A percentile compares a stretch with the other conserved stretches of the same genome.
These are phyloP conservation scores for Fusarium redolens DNA, from an alignment of 2,329 filamentous ascomycete genomes.

Conservation along the genomic window DNA sequence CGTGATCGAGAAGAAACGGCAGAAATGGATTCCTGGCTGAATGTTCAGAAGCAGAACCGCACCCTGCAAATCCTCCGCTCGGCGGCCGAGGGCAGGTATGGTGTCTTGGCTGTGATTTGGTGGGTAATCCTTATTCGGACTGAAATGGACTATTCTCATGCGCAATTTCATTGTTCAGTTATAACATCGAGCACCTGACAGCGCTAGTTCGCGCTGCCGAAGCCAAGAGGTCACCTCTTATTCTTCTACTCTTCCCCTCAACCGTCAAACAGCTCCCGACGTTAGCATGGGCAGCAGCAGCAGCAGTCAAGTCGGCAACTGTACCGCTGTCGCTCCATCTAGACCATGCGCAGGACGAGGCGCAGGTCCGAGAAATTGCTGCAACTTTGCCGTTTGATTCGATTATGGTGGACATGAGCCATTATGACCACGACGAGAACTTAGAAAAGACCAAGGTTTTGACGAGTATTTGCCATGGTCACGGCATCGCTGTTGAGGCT, in stretches of 20 bases:
- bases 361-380: not conserved
- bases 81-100: conserved; percentile 11
- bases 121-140: not conserved
- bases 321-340: conserved; percentile 45
- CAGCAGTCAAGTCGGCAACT: conserved; percentile 54
- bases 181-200: conserved; percentile 33
- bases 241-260: conserved; percentile 19
- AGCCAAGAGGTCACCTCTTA: conserved; percentile 20
- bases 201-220: conserved; percentile 24
- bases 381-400: conserved; percentile 11
- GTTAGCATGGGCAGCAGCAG: conserved; percentile 54
- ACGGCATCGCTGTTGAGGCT: conserved; percentile 24
- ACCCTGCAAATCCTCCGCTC: not conserved
- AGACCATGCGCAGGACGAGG: conserved; percentile 40
- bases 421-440: conserved; percentile 2
- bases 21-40: not conserved
- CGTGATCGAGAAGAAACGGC: not conserved
- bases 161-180: not conserved
- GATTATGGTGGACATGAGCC: conserved; percentile 20
- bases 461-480: not conserved
- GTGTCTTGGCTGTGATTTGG: conserved; percentile 27
- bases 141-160: not conserved
- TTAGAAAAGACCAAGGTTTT: not conserved
- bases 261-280: conserved; percentile 17
- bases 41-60: not conserved